Evolutionary conservation across 805 yeast genomes (phyloP).

Genomic region (Kodamaea lidongshanica): DNA sequence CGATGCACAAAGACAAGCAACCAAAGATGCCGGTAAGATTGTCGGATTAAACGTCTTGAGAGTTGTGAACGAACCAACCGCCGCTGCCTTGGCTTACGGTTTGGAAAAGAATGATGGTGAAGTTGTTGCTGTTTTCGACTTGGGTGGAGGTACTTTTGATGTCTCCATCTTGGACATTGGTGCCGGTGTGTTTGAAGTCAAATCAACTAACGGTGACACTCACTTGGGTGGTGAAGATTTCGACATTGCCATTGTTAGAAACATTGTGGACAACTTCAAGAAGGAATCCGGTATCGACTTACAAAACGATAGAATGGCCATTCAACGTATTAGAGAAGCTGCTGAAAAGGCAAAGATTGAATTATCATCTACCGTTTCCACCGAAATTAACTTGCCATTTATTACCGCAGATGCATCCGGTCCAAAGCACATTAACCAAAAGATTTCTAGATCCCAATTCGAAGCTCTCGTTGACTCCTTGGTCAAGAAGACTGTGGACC

Average conservation of each 20-base stretch:
- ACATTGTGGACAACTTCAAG: constrained; percentile 74
- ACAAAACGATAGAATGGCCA: constrained; percentile 61
- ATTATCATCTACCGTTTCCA: constrained; percentile 64
- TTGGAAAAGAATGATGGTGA: constrained; percentile 73
- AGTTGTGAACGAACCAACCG: constrained; percentile 88
- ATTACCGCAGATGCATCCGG: constrained; percentile 83
- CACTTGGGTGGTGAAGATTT: constrained; percentile 92
- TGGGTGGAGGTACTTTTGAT: constrained; percentile 99
- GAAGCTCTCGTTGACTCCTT: constrained; percentile 63
- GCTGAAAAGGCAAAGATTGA: constrained; percentile 89
- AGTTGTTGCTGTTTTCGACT: constrained; percentile 92
- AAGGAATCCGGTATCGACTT: constrained; percentile 65
- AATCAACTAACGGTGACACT: constrained; percentile 95
- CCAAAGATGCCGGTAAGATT: constrained; percentile 96
- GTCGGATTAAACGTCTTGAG: constrained; percentile 88
- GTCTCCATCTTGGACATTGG: constrained; percentile 93
- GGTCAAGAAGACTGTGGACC: constrained; percentile 66
- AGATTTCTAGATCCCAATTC: constrained; percentile 61
- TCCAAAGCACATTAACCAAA: constrained; percentile 71
- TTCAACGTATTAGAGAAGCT: constrained; percentile 82
- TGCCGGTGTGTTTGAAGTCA: constrained; percentile 96
- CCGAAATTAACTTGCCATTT: constrained; percentile 77
- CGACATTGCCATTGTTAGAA: constrained; percentile 81
- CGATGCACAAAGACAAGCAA: constrained; percentile 89
- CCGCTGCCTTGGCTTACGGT: constrained; percentile 94